Evolutionary conservation across 169 alveolate genomes (phyloP).

Genomic region (Cryptosporidium meleagridis): DNA sequence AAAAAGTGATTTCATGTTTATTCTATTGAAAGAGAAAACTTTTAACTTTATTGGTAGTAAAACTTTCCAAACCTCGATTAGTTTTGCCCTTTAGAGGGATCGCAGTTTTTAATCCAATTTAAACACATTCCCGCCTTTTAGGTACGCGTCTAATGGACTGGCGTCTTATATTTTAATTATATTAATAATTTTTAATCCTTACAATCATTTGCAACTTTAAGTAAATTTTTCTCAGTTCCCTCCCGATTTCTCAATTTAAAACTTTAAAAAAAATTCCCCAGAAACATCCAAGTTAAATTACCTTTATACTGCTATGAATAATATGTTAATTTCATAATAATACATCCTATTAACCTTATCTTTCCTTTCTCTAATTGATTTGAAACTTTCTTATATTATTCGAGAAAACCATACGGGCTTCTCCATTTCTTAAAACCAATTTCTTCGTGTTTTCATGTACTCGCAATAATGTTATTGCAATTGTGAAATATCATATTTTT

Average conservation of each 20-base stretch:
- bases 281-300: no score
- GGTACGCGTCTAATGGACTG: slow-evolving; percentile 51
- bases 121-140: slow-evolving; percentile 24
- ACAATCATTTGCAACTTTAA: neutral
- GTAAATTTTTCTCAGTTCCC: neutral
- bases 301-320: neutral
- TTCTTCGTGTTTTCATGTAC: no score
- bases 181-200: neutral
- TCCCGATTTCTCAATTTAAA: neutral
- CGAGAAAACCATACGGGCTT: neutral
- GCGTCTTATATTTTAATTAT: slow-evolving; percentile 18
- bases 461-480: neutral
- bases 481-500: neutral
- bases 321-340: neutral
- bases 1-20: neutral
- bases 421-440: neutral
- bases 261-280: no score
- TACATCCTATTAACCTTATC: neutral
- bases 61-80: neutral
- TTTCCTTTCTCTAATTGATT: no score
- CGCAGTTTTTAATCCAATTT: neutral
- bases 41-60: neutral
- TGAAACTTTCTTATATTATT: no score
- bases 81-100: slow-evolving; percentile 7
- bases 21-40: neutral